phyloP scores from a whole-genome alignment of 345 rosid genomes.

The Gossypium sturtianum region DNA sequence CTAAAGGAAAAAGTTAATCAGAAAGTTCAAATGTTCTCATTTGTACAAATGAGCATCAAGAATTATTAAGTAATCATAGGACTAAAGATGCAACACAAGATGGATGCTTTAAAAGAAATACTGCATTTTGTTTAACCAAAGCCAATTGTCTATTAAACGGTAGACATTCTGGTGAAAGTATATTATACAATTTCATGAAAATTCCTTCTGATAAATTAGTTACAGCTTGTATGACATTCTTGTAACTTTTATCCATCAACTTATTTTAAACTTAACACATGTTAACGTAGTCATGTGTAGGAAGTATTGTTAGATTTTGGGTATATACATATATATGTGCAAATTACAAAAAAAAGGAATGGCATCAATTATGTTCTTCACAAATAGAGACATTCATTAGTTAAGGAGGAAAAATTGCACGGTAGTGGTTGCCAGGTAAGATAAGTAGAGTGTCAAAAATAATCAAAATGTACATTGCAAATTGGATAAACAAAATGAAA shows the following conservation, averaged over 20 bases:
- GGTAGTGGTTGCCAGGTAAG: not conserved
- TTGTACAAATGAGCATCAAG: constrained; percentile 1
- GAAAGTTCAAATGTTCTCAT: not conserved
- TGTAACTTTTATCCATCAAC: not conserved
- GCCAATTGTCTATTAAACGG: not conserved
- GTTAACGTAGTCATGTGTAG: not conserved
- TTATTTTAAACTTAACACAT: not conserved
- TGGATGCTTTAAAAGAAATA: not conserved
- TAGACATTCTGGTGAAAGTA: not conserved
- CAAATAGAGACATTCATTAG: not conserved
- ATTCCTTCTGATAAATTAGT: not conserved
- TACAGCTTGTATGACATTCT: not conserved
- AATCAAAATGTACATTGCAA: not conserved
- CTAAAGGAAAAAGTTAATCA: not conserved
- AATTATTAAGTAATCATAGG: not conserved
- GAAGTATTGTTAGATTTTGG: not conserved
- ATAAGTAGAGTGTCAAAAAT: not conserved
- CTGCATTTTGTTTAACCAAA: not conserved
- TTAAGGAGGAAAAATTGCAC: not conserved
- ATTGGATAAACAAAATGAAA: constrained; percentile 9
- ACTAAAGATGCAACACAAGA: not conserved
- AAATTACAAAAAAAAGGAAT: not conserved
- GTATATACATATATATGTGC: not conserved
- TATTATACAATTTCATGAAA: not conserved
- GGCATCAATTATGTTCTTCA: not conserved